Conservation (phyloP, 2,329 filamentous ascomycete genomes). For the Cytospora paraplurivora region DNA sequence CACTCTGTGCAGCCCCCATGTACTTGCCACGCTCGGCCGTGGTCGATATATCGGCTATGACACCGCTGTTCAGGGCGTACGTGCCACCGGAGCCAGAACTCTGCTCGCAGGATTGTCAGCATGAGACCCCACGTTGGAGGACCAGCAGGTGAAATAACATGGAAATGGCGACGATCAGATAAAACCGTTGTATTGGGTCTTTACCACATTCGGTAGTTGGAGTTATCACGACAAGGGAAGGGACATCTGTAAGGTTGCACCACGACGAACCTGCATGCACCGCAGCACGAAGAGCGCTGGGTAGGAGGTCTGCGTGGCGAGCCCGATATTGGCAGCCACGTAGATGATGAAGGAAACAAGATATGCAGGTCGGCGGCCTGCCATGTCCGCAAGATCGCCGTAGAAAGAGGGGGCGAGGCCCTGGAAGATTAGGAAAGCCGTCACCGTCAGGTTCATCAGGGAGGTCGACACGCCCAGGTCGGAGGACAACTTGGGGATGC, state of each 20-base stretch:
- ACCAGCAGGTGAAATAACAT: too few species aligned
- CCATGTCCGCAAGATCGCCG: constrained; percentile 56
- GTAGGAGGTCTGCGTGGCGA: constrained; percentile 54
- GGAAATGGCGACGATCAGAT: too few species aligned
- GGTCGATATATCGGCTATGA: constrained; percentile 66
- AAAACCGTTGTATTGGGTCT: too few species aligned
- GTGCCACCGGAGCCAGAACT: constrained; percentile 61
- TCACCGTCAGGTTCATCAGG: constrained; percentile 53
- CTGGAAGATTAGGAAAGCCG: constrained; percentile 62
- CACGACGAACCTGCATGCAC: too few species aligned
- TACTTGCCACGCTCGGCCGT: constrained; percentile 63
- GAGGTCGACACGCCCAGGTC: constrained; percentile 48
- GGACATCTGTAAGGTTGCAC: too few species aligned
- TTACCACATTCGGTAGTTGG: too few species aligned
- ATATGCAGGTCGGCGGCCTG: constrained; percentile 57
- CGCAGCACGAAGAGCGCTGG: constrained; percentile 37
- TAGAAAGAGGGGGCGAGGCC: constrained; percentile 53
- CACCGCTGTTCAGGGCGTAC: constrained; percentile 56
- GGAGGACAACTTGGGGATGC: constrained; percentile 49
- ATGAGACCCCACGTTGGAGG: too few species aligned
- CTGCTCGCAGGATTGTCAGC: constrained; percentile 39
- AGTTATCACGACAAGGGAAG: too few species aligned
- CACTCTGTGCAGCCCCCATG: neutral
- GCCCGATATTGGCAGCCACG: constrained; percentile 50
- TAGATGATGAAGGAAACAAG: constrained; percentile 55